Evolutionary conservation across 1,284 basidiomycete genomes (phyloP).

Genomic region (Microbotryum lychnidis-dioicae): DNA sequence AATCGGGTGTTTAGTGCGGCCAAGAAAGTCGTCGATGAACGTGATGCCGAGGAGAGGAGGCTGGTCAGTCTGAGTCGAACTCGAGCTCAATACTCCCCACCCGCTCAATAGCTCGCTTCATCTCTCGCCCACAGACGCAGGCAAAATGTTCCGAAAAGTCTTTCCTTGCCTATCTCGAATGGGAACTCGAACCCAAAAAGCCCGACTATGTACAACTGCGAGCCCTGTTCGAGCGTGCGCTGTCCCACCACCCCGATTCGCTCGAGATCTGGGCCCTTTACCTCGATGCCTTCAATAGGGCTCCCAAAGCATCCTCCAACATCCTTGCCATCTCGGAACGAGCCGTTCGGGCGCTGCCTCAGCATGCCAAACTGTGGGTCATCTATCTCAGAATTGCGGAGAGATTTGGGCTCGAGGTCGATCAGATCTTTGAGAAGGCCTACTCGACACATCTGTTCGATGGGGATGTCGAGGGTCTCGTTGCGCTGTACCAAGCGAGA

Average conservation of each 20-base stretch:
- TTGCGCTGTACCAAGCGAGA: constrained; percentile 57
- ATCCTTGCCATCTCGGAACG: constrained; percentile 34
- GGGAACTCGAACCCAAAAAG: constrained; percentile 55
- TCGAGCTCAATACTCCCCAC: no score
- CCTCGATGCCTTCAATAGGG: constrained; percentile 6
- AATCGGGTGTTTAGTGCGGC: constrained; percentile 48
- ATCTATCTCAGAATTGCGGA: constrained; percentile 51
- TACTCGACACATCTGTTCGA: constrained; percentile 32
- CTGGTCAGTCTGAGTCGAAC: constrained; percentile 4
- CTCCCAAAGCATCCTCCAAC: constrained; percentile 1
- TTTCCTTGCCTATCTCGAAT: constrained; percentile 56
- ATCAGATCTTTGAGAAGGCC: constrained; percentile 19
- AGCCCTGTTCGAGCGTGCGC: constrained; percentile 66
- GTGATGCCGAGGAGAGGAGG: constrained; percentile 28
- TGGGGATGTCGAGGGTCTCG: constrained; percentile 54
- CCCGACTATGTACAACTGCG: constrained; percentile 56
- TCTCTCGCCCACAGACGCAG: constrained; percentile 3
- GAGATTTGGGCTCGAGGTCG: constrained; percentile 10
- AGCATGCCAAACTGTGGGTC: constrained; percentile 62
- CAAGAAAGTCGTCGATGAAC: constrained; percentile 17
- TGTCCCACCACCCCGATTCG: constrained; percentile 37
- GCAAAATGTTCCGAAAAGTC: constrained; percentile 31
- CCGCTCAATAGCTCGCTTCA: neutral
- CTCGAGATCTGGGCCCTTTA: constrained; percentile 25
- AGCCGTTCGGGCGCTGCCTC: constrained; percentile 59